Evolutionary conservation across 306 rosid species (phyloP).

Genomic region (Elaeagnus macrophylla): DNA sequence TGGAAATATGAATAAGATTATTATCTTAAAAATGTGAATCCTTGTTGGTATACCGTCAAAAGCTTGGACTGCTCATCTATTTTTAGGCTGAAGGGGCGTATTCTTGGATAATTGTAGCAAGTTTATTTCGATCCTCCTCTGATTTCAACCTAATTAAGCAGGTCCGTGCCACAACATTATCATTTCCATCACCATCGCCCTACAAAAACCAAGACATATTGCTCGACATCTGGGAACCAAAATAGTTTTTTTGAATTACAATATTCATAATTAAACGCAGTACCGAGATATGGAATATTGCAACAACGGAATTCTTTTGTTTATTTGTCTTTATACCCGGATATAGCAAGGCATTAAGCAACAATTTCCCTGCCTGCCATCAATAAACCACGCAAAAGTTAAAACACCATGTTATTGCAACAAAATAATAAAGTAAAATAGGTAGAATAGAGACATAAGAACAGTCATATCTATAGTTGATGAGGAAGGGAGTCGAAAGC

Average conservation of each 20-base stretch:
- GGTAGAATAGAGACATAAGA: no score
- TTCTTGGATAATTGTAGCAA: conserved; percentile 75
- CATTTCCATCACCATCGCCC: conserved; percentile 53
- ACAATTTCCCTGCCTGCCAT: conserved; percentile 81
- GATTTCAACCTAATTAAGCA: conserved; percentile 80
- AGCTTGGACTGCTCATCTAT: background rate
- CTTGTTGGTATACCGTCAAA: background rate
- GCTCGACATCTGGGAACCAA: background rate
- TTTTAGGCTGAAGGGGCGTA: conserved; percentile 65
- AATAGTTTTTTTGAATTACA: background rate
- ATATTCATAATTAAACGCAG: conserved; percentile 7
- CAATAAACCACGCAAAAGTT: conserved; percentile 18
- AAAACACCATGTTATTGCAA: no score
- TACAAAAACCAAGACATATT: conserved; percentile 24
- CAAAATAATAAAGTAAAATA: no score
- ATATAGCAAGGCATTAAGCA: conserved; percentile 83
- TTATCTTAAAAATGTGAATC: conserved; percentile 8
- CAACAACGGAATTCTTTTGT: conserved; percentile 87
- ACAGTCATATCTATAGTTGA: no score
- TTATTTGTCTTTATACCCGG: conserved; percentile 85
- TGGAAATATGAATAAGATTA: conserved; percentile 10
- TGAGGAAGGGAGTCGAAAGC: no score
- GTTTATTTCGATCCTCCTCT: conserved; percentile 71
- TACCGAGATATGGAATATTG: conserved; percentile 92
- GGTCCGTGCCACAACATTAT: conserved; percentile 61